A percentile compares a stretch with the other conserved stretches of the same genome.
Conservation (phyloP, 805 yeast genomes). For the Vanderwaltozyma polyspora region DNA sequence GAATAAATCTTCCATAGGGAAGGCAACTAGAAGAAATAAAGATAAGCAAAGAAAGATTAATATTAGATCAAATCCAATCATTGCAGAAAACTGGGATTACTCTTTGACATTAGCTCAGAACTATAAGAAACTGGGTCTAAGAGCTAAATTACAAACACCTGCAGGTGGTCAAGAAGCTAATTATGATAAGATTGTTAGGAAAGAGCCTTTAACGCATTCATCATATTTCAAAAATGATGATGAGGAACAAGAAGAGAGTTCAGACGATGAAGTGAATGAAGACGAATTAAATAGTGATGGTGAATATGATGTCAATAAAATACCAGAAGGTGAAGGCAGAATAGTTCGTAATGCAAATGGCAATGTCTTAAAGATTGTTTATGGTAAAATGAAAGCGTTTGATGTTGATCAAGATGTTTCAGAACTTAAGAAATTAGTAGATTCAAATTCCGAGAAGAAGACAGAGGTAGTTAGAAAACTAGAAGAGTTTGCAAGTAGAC, state of each 20-base stretch:
- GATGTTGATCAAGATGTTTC: slow-evolving; percentile 28
- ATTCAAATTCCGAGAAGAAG: slow-evolving; percentile 16
- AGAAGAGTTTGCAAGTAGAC: slow-evolving; percentile 45
- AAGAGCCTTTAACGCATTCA: slow-evolving; percentile 24
- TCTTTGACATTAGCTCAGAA: slow-evolving; percentile 74
- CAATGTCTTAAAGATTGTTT: slow-evolving; percentile 51
- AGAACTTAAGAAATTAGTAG: slow-evolving; percentile 16
- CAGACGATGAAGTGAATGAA: slow-evolving; percentile 9
- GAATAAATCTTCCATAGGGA: slow-evolving; percentile 58
- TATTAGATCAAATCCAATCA: slow-evolving; percentile 63
- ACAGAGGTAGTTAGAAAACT: slow-evolving; percentile 60
- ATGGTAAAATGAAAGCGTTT: slow-evolving; percentile 48
- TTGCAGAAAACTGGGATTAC: slow-evolving; percentile 86
- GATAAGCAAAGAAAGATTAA: slow-evolving; percentile 59
- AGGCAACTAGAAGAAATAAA: slow-evolving; percentile 58
- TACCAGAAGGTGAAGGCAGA: slow-evolving; percentile 71
- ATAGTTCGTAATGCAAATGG: slow-evolving; percentile 61
- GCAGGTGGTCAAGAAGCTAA: slow-evolving; percentile 77
- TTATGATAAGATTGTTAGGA: slow-evolving; percentile 30
- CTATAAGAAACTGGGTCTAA: slow-evolving; percentile 70
- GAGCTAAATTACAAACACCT: slow-evolving; percentile 48
- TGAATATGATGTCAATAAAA: slow-evolving; percentile 37
- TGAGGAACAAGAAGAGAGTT: slow-evolving; percentile 14
- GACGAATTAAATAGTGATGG: slow-evolving; percentile 18
- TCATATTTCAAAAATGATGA: slow-evolving; percentile 20